Evolutionary conservation across 2,329 filamentous ascomycete species (phyloP).

Genomic region (Cladosporium sp.): DNA sequence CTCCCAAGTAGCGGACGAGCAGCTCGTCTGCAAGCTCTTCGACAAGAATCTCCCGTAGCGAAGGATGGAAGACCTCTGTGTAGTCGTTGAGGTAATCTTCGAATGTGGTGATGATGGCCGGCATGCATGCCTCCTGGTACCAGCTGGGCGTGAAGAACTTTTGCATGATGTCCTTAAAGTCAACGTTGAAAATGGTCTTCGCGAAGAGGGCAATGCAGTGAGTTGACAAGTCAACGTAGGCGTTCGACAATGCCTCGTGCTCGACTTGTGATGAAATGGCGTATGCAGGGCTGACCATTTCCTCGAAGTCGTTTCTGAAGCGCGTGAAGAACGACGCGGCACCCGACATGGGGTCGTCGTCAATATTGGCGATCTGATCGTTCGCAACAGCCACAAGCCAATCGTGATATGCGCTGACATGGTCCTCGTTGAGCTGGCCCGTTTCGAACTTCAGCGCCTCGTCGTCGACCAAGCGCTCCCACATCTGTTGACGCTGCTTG

Average conservation of each 20-base stretch:
- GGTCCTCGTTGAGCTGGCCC: slow-evolving; percentile 54
- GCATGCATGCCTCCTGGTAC: slow-evolving; percentile 86
- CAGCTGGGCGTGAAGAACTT: slow-evolving; percentile 90
- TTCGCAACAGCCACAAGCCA: slow-evolving; percentile 97
- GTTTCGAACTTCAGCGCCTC: slow-evolving; percentile 74
- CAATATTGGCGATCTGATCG: slow-evolving; percentile 97
- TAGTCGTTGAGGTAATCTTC: slow-evolving; percentile 93
- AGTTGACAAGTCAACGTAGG: slow-evolving; percentile 92
- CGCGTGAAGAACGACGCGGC: slow-evolving; percentile 79
- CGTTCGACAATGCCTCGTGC: slow-evolving; percentile 74
- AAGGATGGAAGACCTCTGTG: slow-evolving; percentile 77
- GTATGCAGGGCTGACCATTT: slow-evolving; percentile 78
- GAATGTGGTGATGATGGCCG: slow-evolving; percentile 90
- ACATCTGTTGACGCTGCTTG: slow-evolving; percentile 76
- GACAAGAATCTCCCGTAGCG: slow-evolving; percentile 84
- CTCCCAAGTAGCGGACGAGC: slow-evolving; percentile 77
- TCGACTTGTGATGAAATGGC: slow-evolving; percentile 70
- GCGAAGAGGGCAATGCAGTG: slow-evolving; percentile 90
- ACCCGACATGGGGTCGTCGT: slow-evolving; percentile 72
- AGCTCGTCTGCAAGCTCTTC: slow-evolving; percentile 93
- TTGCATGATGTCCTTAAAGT: slow-evolving; percentile 79
- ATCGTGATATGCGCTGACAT: slow-evolving; percentile 73
- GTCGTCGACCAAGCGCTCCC: slow-evolving; percentile 85
- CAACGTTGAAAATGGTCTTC: slow-evolving; percentile 81
- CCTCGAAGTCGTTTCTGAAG: slow-evolving; percentile 80